Evolutionary conservation across 768 basidiomycete genomes (phyloP).

Genomic region (Boletellus emodensis): DNA sequence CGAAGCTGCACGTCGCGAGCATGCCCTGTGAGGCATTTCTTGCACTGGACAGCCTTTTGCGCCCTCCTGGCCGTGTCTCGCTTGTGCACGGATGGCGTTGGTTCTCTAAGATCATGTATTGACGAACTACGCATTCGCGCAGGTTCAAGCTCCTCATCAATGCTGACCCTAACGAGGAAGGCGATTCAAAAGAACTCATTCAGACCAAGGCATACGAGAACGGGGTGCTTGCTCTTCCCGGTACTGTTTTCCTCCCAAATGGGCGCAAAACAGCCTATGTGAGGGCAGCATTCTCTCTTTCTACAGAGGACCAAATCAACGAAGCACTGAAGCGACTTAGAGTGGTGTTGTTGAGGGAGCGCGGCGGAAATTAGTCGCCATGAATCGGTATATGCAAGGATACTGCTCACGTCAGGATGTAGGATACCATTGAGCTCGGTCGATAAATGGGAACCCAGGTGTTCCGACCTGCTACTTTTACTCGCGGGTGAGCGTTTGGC

Average conservation of each 20-base stretch:
- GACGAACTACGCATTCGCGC: slow-evolving; percentile 7
- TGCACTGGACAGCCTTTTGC: background rate
- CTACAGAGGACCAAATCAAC: slow-evolving; percentile 63
- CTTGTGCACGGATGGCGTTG: slow-evolving; percentile 1
- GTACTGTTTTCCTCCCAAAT: slow-evolving; percentile 75
- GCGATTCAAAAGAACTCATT: slow-evolving; percentile 73
- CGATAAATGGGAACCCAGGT: background rate
- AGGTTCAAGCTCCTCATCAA: slow-evolving; percentile 69
- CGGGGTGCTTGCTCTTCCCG: slow-evolving; percentile 89
- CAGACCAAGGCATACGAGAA: slow-evolving; percentile 68
- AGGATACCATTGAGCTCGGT: background rate
- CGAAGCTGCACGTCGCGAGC: slow-evolving; percentile 1
- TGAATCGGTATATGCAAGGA: background rate
- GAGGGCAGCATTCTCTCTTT: slow-evolving; percentile 76
- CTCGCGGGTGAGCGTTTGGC: background rate
- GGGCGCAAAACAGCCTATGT: slow-evolving; percentile 69
- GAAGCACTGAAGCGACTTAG: slow-evolving; percentile 65
- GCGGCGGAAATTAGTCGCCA: slow-evolving; percentile 8
- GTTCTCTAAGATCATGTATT: slow-evolving; percentile 16
- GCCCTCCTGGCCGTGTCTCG: slow-evolving; percentile 1
- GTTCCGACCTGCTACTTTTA: background rate
- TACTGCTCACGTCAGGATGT: slow-evolving; percentile 3
- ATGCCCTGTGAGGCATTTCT: slow-evolving; percentile 4
- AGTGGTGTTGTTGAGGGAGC: slow-evolving; percentile 33
- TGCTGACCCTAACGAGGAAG: slow-evolving; percentile 35